phyloP scores from a whole-genome alignment of 352 stramenopile species.

The Phytopythium montanum region DNA sequence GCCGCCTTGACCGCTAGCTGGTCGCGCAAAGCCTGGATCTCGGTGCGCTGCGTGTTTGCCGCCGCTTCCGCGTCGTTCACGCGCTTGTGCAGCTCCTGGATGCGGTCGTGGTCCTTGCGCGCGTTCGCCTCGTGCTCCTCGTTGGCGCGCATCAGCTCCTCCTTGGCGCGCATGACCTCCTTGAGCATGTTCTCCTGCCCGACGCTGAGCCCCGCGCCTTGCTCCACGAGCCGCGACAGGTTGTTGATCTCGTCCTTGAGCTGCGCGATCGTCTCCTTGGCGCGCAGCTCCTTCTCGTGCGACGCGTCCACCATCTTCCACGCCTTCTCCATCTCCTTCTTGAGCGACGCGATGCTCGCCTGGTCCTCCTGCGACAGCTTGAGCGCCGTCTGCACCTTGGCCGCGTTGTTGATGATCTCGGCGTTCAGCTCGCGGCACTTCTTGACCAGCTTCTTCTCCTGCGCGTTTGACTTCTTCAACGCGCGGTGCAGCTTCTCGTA shows the following conservation, averaged over 20 bases:
- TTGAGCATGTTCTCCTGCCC: conserved; percentile 93
- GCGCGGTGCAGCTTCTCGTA: conserved; percentile 95
- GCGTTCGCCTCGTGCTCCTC: conserved; percentile 80
- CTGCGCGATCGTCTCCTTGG: conserved; percentile 94
- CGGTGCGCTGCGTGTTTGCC: conserved; percentile 46
- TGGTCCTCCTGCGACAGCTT: conserved; percentile 95
- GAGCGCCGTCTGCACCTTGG: conserved; percentile 94
- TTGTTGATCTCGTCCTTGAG: conserved; percentile 96
- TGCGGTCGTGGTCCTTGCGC: conserved; percentile 77
- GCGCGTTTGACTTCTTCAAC: conserved; percentile 91
- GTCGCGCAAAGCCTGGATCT: conserved; percentile 85
- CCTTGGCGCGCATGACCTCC: conserved; percentile 88
- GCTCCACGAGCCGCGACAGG: conserved; percentile 93
- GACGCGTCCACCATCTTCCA: conserved; percentile 95
- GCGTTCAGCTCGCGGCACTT: conserved; percentile 94
- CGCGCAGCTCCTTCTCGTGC: conserved; percentile 91
- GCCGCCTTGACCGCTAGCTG: conserved; percentile 84
- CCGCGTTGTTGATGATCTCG: conserved; percentile 96
- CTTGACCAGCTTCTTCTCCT: conserved; percentile 96
- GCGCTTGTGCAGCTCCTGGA: conserved; percentile 76
- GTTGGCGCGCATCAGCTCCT: conserved; percentile 85
- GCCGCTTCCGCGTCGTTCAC: conserved; percentile 58
- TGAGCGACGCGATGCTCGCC: conserved; percentile 89
- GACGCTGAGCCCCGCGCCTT: conserved; percentile 89
- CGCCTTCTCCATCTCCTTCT: conserved; percentile 97